Evolutionary conservation across 306 rosid species (phyloP).

Genomic region (Glycine tomentella): DNA sequence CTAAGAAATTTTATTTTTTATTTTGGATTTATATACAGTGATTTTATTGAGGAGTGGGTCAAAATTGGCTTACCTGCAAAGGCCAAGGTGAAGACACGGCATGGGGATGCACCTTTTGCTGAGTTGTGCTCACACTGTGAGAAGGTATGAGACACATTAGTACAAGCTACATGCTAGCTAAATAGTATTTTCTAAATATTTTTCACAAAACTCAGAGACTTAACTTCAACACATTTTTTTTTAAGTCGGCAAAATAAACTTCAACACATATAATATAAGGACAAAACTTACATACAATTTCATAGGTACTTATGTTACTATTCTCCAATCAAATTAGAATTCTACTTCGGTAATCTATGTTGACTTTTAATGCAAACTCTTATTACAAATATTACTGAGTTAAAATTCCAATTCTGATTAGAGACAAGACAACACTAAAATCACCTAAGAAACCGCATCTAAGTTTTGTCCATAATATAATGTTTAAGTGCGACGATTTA

Average conservation of each 20-base stretch:
- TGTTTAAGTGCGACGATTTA: not conserved
- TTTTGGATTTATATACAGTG: conserved; percentile 52
- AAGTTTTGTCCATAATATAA: no score
- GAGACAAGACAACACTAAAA: no score
- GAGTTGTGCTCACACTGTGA: conserved; percentile 81
- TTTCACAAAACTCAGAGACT: not conserved
- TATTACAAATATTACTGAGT: no score
- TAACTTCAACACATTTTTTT: not conserved
- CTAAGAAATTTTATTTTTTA: not conserved
- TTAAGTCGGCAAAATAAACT: no score
- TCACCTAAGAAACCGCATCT: no score
- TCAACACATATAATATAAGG: not conserved
- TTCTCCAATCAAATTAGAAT: not conserved
- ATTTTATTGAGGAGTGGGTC: conserved; percentile 94
- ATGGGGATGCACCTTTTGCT: conserved; percentile 49
- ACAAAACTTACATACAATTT: not conserved
- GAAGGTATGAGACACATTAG: conserved; percentile 63
- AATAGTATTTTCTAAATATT: conserved; percentile 5
- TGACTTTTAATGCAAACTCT: not conserved
- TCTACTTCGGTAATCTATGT: not conserved
- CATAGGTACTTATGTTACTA: not conserved
- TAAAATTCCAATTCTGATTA: no score
- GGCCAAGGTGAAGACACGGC: conserved; percentile 67
- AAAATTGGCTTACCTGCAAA: conserved; percentile 75
- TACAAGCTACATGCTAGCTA: not conserved